Percentiles rank a stretch among this genome's conserved stretches.
Conservation (phyloP, 495 filamentous ascomycete species). For the Xylaria telfairii region DNA sequence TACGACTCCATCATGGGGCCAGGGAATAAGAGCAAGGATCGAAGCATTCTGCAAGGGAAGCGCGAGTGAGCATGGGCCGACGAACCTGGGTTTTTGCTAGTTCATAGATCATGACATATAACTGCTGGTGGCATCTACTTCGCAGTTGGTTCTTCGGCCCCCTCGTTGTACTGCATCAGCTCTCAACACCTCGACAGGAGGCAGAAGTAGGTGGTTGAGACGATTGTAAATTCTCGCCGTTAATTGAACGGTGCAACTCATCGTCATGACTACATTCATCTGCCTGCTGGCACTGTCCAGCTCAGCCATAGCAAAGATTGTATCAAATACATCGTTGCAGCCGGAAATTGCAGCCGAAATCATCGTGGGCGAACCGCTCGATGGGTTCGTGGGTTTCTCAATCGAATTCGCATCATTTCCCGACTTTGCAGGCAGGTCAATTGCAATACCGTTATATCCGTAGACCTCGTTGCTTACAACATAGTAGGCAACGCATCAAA, state of each 20-base stretch:
- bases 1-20: slow-evolving; percentile 20
- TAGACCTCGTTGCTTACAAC: neutral
- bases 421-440: slow-evolving; percentile 60
- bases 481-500: slow-evolving; percentile 50
- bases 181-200: neutral
- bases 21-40: neutral
- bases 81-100: neutral
- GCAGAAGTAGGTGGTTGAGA: neutral
- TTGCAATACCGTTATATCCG: neutral
- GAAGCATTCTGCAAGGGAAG: neutral
- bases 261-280: slow-evolving; percentile 26
- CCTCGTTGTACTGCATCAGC: neutral
- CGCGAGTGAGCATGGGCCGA: neutral
- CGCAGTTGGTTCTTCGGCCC: neutral
- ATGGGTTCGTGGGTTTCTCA: slow-evolving; percentile 63
- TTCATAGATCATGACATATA: neutral
- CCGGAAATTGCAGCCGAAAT: neutral
- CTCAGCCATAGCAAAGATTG: slow-evolving; percentile 28
- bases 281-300: slow-evolving; percentile 29
- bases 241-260: neutral
- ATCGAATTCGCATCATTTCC: slow-evolving; percentile 69
- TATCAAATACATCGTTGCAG: neutral
- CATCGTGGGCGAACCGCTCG: slow-evolving; percentile 43
- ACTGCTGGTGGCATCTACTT: neutral
- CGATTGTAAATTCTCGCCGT: neutral